These are phyloP conservation scores for Candida pseudofarinosa DNA, from an alignment of 805 yeast species.

Conservation along the genomic window DNA sequence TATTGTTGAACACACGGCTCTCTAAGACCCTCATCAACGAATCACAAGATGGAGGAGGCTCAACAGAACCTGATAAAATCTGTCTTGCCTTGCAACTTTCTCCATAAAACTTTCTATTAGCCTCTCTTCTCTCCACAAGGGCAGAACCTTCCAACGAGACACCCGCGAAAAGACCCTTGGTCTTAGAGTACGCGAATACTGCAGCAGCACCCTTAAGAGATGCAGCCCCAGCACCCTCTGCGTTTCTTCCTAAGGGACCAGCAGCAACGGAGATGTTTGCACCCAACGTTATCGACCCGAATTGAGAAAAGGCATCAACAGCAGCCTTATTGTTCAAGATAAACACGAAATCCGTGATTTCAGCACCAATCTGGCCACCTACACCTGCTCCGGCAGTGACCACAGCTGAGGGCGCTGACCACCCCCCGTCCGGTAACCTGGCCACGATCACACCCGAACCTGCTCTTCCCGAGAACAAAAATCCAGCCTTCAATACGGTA, in stretches of 20 bases:
- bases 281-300: slow-evolving; percentile 91
- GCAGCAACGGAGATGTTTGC: slow-evolving; percentile 95
- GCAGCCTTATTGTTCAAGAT: slow-evolving; percentile 84
- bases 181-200: slow-evolving; percentile 88
- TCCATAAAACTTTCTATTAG: slow-evolving; percentile 93
- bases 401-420: slow-evolving; percentile 98
- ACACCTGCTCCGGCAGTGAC: slow-evolving; percentile 98
- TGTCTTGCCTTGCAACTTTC: slow-evolving; percentile 80
- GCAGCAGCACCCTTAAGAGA: slow-evolving; percentile 85
- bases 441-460: slow-evolving; percentile 97
- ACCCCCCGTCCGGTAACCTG: slow-evolving; percentile 85
- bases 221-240: slow-evolving; percentile 96
- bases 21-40: slow-evolving; percentile 82
- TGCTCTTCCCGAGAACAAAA: slow-evolving; percentile 92
- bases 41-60: slow-evolving; percentile 88
- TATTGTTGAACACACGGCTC: slow-evolving; percentile 71
- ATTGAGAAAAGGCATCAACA: slow-evolving; percentile 88
- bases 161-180: slow-evolving; percentile 96
- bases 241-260: slow-evolving; percentile 95
- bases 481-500: slow-evolving; percentile 96
- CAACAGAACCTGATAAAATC: slow-evolving; percentile 83
- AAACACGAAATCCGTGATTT: slow-evolving; percentile 92
- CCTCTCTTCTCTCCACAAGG: slow-evolving; percentile 94
- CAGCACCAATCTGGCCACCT: slow-evolving; percentile 97
- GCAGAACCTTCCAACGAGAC: slow-evolving; percentile 96